These are phyloP conservation scores for Poa annua DNA, from an alignment of 176 grass and related monocot species.

Conservation along the genomic window DNA sequence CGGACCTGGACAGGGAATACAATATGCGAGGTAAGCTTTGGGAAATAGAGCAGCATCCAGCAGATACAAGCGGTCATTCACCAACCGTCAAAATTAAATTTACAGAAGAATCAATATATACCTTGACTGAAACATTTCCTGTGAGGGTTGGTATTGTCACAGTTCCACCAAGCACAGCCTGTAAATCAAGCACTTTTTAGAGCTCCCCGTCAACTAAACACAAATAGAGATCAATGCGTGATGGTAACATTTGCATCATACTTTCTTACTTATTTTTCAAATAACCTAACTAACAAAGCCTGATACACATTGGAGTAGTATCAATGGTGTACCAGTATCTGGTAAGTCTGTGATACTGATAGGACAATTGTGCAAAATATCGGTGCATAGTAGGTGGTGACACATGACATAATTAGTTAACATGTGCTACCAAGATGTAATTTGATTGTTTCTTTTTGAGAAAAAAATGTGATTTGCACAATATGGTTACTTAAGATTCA, in stretches of 20 bases:
- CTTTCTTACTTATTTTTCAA: constrained; percentile 2
- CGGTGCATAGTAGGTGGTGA: constrained; percentile 9
- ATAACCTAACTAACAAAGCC: background rate
- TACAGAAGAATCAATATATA: constrained; percentile 23
- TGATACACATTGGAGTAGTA: background rate
- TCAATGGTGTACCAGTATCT: background rate
- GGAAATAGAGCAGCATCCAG: constrained; percentile 19
- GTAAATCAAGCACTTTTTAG: constrained; percentile 47
- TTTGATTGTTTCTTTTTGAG: background rate
- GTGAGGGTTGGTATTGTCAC: constrained; percentile 81
- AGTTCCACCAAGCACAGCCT: constrained; percentile 88
- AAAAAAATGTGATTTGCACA: background rate
- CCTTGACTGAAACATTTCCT: constrained; percentile 92
- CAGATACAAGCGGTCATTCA: constrained; percentile 4
- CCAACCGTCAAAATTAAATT: background rate
- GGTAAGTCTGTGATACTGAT: background rate
- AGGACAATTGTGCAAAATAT: background rate
- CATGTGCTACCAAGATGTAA: background rate
- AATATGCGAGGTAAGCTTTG: constrained; percentile 7
- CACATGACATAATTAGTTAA: background rate
- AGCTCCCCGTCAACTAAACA: constrained; percentile 7
- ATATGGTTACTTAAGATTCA: constrained; percentile 7
- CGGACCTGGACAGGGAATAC: constrained; percentile 58
- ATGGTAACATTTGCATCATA: background rate
- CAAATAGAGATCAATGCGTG: background rate